Evolutionary conservation across 495 filamentous ascomycete genomes (phyloP).

Genomic region (Tuber calosporum): DNA sequence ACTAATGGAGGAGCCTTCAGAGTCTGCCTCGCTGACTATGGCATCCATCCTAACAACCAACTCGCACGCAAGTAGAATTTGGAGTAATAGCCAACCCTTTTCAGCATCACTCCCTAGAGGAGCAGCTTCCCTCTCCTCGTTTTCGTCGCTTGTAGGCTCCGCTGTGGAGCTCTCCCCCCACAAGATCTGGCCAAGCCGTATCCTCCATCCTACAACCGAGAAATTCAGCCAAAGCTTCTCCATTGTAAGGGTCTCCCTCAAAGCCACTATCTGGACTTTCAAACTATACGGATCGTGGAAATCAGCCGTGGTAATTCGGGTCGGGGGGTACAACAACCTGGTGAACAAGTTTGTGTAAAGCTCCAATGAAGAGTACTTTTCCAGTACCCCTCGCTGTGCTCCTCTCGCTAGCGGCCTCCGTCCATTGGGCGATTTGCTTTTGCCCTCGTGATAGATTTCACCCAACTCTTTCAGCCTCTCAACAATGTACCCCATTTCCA

Average conservation of each 20-base stretch:
- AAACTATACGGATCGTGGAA: conserved; percentile 52
- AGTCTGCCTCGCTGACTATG: conserved; percentile 51
- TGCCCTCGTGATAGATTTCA: conserved; percentile 36
- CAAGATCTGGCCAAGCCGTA: conserved; percentile 70
- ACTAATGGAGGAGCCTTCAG: conserved; percentile 47
- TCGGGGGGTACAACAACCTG: conserved; percentile 53
- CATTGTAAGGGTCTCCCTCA: conserved; percentile 52
- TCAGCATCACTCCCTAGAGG: conserved; percentile 49
- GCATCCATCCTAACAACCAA: conserved; percentile 68
- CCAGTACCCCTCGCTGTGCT: conserved; percentile 24
- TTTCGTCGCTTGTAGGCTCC: conserved; percentile 41
- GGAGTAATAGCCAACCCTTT: conserved; percentile 71
- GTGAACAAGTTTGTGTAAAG: conserved; percentile 58
- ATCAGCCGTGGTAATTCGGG: conserved; percentile 51
- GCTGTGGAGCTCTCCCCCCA: conserved; percentile 51
- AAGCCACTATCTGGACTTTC: conserved; percentile 52
- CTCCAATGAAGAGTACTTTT: conserved; percentile 45
- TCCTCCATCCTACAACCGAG: conserved; percentile 69
- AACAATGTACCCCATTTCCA: conserved; percentile 40
- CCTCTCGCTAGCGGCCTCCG: conserved; percentile 3
- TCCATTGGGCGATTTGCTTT: conserved; percentile 7
- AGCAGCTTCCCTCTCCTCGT: conserved; percentile 45
- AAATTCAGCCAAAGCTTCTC: conserved; percentile 69
- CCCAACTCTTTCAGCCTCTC: conserved; percentile 40
- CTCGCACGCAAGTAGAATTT: conserved; percentile 70